Evolutionary conservation across 257 asterid species (phyloP).

Genomic region (Primulina tabacum): DNA sequence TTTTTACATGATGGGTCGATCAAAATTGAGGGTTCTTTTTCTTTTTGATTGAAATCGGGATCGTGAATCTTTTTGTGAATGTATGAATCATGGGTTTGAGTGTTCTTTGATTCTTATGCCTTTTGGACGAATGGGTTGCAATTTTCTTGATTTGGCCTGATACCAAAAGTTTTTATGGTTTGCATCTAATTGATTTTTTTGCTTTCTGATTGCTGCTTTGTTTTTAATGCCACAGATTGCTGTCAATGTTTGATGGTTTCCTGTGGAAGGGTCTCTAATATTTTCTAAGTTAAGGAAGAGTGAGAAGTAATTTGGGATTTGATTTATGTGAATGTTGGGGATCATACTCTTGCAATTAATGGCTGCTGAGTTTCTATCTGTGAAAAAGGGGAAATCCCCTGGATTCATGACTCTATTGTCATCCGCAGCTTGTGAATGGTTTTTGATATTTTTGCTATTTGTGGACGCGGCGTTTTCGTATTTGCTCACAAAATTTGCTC

Average conservation of each 20-base stretch:
- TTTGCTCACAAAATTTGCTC: constrained; percentile 57
- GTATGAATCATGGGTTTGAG: constrained; percentile 3
- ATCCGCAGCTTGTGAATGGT: constrained; percentile 87
- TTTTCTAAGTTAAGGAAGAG: constrained; percentile 26
- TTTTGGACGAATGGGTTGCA: constrained; percentile 14
- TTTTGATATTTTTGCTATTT: constrained; percentile 65
- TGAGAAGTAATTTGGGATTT: constrained; percentile 26
- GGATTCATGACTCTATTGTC: constrained; percentile 62
- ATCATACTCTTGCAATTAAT: constrained; percentile 31
- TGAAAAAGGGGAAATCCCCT: constrained; percentile 33
- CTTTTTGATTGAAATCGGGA: not conserved
- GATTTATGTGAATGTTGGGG: constrained; percentile 38
- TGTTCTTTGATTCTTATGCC: not conserved
- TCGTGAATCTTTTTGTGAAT: constrained; percentile 5
- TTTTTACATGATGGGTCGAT: constrained; percentile 9
- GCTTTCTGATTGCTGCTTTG: not conserved
- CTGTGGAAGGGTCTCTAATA: not conserved
- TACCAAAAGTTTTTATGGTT: constrained; percentile 9
- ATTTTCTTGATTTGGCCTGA: not conserved
- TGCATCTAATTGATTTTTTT: not conserved
- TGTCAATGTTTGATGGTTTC: constrained; percentile 20
- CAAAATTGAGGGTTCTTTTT: constrained; percentile 25
- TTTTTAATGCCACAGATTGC: constrained; percentile 4
- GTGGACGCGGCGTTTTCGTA: constrained; percentile 56
- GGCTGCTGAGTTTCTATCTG: constrained; percentile 50